Base-by-base conservation (phyloP, 1,284 basidiomycete genomes). In the Xanthoconium separans region DNA sequence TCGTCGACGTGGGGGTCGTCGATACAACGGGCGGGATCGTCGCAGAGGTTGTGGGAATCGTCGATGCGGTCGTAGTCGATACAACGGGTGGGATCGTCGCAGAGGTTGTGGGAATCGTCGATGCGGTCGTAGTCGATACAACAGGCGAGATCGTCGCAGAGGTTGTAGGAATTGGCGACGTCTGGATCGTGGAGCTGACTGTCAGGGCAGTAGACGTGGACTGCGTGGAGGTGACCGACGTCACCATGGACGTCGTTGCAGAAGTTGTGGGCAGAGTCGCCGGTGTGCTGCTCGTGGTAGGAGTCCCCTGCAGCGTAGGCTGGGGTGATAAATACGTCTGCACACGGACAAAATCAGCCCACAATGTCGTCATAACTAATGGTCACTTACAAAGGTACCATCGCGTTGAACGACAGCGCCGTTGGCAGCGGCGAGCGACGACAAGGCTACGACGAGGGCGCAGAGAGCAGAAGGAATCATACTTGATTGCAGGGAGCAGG, bases 401-500 rank as follows among this genome's bases (percentile, higher is more conserved):
- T 68, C 49, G 2, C 66, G 66, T 4, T 51, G 40, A 6, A 66
- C 3, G 36, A 56, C 31, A 2, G 50, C 69, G 6, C 59, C 56
- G 3, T 57, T 61, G 11, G 44, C 47, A 8, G 43, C 44, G 9
- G 31, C 52, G n/a, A 66, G 3, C 10, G 53, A 62, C 22, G 59
- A 54, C 30, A 70, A 30, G 7, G 15, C 18, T 18, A 47, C 8
- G 1, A 50, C 49, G 4, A 63, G 1, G 6, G 50, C 37, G 20
- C 55, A 48, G 15, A 70, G 18, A 10, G 48, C 58, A 11, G 64
- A 50, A 2, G 53, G 48, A 31, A 70, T 33, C 68, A 65, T 66
- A n/a, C 36, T 37, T 34, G 4, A 12, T 5, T 27, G 27, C 22
- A 27, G 27, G 27, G 27, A 27, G 27, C 3, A 27, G 34, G 33